phyloP scores from a whole-genome alignment of 306 rosid species.

The Glycine latifolia region DNA sequence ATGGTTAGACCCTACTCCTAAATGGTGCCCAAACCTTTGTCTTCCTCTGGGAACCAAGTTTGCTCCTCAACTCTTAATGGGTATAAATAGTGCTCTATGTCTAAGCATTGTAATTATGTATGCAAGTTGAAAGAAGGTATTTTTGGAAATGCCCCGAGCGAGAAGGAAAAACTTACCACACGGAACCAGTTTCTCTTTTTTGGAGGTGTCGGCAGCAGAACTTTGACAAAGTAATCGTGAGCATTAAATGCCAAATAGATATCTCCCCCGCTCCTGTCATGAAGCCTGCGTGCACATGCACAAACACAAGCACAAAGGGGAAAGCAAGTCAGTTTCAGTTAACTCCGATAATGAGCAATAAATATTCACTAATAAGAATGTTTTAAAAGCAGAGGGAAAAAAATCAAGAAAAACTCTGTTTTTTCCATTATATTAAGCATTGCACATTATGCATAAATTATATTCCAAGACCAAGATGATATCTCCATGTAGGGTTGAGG shows the following conservation, averaged over 20 bases:
- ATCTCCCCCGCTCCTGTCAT: conserved; percentile 76
- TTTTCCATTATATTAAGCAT: not conserved
- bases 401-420: not conserved
- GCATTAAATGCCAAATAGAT: conserved; percentile 92
- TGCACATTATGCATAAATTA: not conserved
- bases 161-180: conserved; percentile 69
- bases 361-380: not conserved
- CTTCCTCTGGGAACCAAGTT: not conserved
- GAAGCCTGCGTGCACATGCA: conserved; percentile 65
- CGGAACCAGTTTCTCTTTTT: conserved; percentile 75
- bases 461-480: no score
- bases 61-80: not conserved
- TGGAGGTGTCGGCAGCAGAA: conserved; percentile 70
- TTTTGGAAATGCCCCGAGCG: conserved; percentile 1
- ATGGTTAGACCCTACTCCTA: not conserved
- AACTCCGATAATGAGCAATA: conserved; percentile 7
- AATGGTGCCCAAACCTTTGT: not conserved
- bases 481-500: no score
- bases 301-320: conserved; percentile 32
- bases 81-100: conserved; percentile 1
- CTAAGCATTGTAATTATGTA: conserved; percentile 30
- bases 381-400: not conserved
- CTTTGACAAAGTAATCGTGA: conserved; percentile 69
- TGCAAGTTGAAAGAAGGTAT: conserved; percentile 15
- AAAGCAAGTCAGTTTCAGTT: conserved; percentile 35